Base-by-base conservation (phyloP, 306 rosid genomes). In the Castanospermum australe region DNA sequence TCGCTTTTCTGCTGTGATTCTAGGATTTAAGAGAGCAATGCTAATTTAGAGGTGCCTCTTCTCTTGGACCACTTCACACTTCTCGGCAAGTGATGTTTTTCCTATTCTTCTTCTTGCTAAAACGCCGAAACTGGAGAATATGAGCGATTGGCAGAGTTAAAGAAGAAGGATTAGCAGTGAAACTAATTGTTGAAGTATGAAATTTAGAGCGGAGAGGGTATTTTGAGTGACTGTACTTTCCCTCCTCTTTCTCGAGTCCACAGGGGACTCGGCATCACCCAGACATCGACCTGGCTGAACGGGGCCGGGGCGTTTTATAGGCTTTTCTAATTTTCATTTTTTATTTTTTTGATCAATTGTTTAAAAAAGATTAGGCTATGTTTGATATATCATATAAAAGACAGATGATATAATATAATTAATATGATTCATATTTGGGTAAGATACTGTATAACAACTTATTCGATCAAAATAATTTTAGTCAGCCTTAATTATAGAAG, bases 1-100 rank as follows among this genome's bases (percentile, higher is more conserved):
- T 15, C 25, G 61, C 3, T 12, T 76, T 12, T n/a, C n/a, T 5
- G 52, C 20, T 12, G 14, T 22, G 76, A 67, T 84, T 64, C 65
- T 82, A 89, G 90, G 89, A 87, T 84, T 89, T 20, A 52, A 61
- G 7, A 4, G 55, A 60, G 39, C 11, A 59, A 61, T 21, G 28
- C 56, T 52, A 13, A 22, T 22, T 15, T 17, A 51, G n/a, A 61
- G 38, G 33, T n/a, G n/a, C n/a, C n/a, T n/a, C n/a, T n/a, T n/a
- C 22, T 55, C 61, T 28, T 56, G 28, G 22, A 63, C 47, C n/a
- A n/a, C n/a, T n/a, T n/a, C n/a, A n/a, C n/a, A n/a, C n/a, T 20
- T 8, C 20, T 41, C 50, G 4, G 47, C 15, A 20, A 76, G 14
- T 21, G 10, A 8, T 2, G 50, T 12, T n/a, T n/a, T n/a, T n/a